Evolutionary conservation across 352 stramenopile species (phyloP).

Genomic region (Phytophthora boehmeriae): DNA sequence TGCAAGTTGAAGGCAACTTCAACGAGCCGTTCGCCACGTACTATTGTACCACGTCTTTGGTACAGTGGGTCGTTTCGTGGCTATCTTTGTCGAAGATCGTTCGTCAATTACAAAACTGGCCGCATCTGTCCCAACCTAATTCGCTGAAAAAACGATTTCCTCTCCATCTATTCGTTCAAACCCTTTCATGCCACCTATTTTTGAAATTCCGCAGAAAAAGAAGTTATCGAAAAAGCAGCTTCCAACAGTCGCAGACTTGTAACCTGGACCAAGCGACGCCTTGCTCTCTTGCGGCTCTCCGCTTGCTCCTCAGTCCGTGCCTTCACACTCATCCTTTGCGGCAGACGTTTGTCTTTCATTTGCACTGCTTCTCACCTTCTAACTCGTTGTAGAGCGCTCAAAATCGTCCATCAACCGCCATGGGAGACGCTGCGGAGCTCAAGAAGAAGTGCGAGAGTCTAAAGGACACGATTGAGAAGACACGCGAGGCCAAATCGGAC

Average conservation of each 20-base stretch:
- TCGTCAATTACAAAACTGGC: neutral
- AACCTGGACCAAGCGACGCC: neutral
- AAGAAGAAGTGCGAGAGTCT: constrained; percentile 90
- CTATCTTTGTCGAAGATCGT: constrained; percentile 3
- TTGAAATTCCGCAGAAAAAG: neutral
- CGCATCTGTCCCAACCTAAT: no score
- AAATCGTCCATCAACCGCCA: constrained; percentile 17
- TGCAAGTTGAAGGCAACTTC: neutral
- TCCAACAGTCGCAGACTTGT: neutral
- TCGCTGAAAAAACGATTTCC: neutral
- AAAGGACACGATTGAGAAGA: constrained; percentile 89
- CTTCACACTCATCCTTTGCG: no score
- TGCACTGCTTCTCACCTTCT: no score
- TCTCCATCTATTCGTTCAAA: neutral
- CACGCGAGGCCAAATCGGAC: constrained; percentile 75
- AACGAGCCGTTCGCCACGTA: neutral
- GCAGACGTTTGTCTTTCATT: no score
- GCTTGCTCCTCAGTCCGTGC: neutral
- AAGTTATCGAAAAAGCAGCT: neutral
- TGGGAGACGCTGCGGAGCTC: constrained; percentile 77
- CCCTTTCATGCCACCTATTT: neutral
- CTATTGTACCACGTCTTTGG: neutral
- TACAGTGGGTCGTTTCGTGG: neutral
- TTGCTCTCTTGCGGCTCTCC: neutral
- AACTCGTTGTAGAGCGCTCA: no score